phyloP scores from a whole-genome alignment of 202 grass and related monocot genomes.

The Elaeis oleifera region DNA sequence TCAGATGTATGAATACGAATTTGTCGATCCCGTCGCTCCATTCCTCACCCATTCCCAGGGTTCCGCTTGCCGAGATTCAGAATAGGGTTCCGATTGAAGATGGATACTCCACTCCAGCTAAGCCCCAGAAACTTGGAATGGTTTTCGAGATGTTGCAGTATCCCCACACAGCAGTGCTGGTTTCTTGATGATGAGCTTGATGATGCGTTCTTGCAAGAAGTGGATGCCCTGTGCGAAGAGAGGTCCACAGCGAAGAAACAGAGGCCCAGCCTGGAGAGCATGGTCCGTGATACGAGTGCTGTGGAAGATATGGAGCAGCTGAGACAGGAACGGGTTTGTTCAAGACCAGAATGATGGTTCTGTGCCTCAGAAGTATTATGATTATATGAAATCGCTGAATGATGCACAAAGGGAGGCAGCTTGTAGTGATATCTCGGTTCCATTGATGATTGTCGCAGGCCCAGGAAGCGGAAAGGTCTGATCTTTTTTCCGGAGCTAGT shows the following conservation, averaged over 20 bases:
- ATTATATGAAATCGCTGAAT: conserved; percentile 71
- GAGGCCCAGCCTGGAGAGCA: conserved; percentile 8
- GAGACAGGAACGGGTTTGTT: neutral
- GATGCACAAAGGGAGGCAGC: conserved; percentile 74
- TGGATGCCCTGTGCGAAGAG: conserved; percentile 77
- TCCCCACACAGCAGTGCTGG: neutral
- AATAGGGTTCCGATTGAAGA: neutral
- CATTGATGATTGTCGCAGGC: conserved; percentile 79
- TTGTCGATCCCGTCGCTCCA: neutral
- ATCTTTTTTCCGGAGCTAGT: too few relatives aligned
- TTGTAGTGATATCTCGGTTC: conserved; percentile 62
- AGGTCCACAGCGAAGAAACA: conserved; percentile 33
- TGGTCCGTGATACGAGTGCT: conserved; percentile 1
- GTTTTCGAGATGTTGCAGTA: neutral
- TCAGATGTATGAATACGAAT: too few relatives aligned
- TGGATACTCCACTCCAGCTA: conserved; percentile 10
- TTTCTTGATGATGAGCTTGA: conserved; percentile 42
- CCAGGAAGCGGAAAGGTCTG: conserved; percentile 87
- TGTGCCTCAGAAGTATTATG: conserved; percentile 57
- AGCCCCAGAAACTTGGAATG: neutral
- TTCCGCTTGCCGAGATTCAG: conserved; percentile 4
- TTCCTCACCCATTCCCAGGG: neutral
- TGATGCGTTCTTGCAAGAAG: conserved; percentile 64
- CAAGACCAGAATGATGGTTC: conserved; percentile 31
- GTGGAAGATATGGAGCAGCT: neutral